These are phyloP conservation scores for Ceraceosorus bombacis DNA, from an alignment of 1,284 basidiomycete species.

Conservation along the genomic window DNA sequence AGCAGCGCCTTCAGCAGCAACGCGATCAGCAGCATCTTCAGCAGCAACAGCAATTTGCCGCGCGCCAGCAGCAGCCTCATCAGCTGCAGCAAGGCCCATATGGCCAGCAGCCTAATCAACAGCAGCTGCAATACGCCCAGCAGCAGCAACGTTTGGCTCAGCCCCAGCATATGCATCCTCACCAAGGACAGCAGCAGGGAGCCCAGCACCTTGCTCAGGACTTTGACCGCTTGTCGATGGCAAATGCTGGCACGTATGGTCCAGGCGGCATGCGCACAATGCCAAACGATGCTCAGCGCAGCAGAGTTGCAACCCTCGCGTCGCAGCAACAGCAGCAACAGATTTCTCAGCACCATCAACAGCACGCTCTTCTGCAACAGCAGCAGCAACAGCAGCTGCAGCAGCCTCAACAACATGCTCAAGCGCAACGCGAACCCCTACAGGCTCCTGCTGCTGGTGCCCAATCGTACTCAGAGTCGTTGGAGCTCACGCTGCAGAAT, in stretches of 20 bases:
- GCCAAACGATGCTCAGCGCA: no score
- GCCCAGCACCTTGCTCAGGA: conserved; percentile 17
- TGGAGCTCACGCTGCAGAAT: conserved; percentile 64
- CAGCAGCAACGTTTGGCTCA: conserved; percentile 12
- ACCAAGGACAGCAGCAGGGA: conserved; percentile 24
- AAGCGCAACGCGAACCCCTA: conserved; percentile 18
- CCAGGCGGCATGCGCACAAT: no score
- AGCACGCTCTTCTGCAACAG: no score
- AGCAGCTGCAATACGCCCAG: conserved; percentile 5
- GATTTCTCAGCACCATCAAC: background rate
- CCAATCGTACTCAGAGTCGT: conserved; percentile 52
- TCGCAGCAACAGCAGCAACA: conserved; percentile 13
- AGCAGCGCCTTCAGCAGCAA: conserved; percentile 23
- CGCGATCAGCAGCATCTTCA: conserved; percentile 14
- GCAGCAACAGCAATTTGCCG: conserved; percentile 7
- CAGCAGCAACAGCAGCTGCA: no score
- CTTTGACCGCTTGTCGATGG: background rate
- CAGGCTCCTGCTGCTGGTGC: conserved; percentile 26
- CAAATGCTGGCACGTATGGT: background rate
- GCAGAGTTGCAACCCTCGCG: background rate
- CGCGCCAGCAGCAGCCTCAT: conserved; percentile 1
- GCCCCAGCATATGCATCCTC: conserved; percentile 18
- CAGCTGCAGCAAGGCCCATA: conserved; percentile 7
- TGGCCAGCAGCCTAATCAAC: conserved; percentile 4
- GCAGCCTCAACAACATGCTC: no score